Evolutionary conservation across 2,329 filamentous ascomycete species (phyloP), one percentile per base, ranked within the genome.

Genomic region (Diaporthe destruens): DNA sequence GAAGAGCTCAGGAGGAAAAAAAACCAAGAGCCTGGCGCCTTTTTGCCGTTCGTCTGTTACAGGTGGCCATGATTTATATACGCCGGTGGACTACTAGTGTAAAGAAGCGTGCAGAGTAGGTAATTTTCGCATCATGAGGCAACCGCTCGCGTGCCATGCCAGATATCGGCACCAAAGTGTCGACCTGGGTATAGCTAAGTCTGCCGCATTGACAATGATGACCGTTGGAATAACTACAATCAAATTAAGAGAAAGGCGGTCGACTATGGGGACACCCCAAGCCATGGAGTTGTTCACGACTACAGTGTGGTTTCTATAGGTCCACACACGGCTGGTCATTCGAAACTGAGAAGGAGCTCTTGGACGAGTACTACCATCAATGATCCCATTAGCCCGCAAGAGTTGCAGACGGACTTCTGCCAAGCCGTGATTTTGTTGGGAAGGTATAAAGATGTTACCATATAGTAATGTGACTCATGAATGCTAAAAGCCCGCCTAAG

Each of bases 391-490:
- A 39, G 44, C 61, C 11, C 18, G 61, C 47, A 49, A 9, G 4
- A 6, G 49, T 51, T 39, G 61, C 61, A 51, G 61, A 65, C 25
- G 44, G 44, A 51, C 20, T 65, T 47, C 44, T 51, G 29, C 6
- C 61, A 12, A 51, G 61, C 42, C 11, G 42, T 32, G 23, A 18
- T 65, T 51, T 29, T 36, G 59, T 65, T n/a, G n/a, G 59, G 59
- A 34, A n/a, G n/a, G 59, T 8, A 29, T 51, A 12, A 32, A 8
- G 29, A 51, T 16, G 29, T 25, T 8, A 29, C 18, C 25, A 6
- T 29, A 42, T 16, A 51, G 39, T 32, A 49, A 49, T 57, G 42
- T 36, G 59, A 32, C 34, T 23, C n/a, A 18, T 14, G 12, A 34
- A 63, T 3, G 56, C 55, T 16, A 25, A 36, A 25, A 47, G 57